Evolutionary conservation across 1,139 yeast species (phyloP), one percentile per base, ranked within the genome.

Genomic region (Hansenula sp.): DNA sequence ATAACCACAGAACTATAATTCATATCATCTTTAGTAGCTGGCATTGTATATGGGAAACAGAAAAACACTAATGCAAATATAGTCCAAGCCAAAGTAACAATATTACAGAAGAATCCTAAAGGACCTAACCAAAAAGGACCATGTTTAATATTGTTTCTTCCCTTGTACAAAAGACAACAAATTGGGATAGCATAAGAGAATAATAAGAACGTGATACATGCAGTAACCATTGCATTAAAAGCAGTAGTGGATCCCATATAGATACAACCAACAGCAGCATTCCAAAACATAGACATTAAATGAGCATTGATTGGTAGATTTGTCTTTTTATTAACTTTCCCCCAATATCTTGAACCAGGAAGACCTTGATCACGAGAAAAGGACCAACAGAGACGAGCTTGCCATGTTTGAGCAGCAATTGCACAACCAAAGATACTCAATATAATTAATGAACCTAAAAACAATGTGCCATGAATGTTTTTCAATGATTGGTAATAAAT

Each of bases 71-170:
- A 56, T 13, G 81, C 75, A 53, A 80, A 80, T 2, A 61, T 38
- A n/a, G 80, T 70, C 86, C 85, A 81, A 10, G 60, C 54, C 27
- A 80, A 58, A 17, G 81, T 66, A 27, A 79, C 60, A 22, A 74
- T 56, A 56, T 80, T 79, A 44, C 77, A 66, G 45, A 76, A 57
- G 4, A 67, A 53, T n/a, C 89, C 88, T 45, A 77, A 41, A 45
- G 69, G 66, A n/a, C 87, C 87, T 36, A 74, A 53, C 82, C 83
- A 77, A 53, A 79, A 77, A 29, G 86, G 84, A 22, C 88, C 88
- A 55, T 75, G 81, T 45, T 62, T 67, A 48, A 81, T 77, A 50
- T 69, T 73, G 47, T 73, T 55, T 59, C 87, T 70, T 39, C 80
- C 83, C 48, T 73, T 69, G 52, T 61, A 57, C 39, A 81, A 62